These are phyloP conservation scores for Suhomyces panamericanus DNA, from an alignment of 1,139 yeast genomes.

Conservation along the genomic window DNA sequence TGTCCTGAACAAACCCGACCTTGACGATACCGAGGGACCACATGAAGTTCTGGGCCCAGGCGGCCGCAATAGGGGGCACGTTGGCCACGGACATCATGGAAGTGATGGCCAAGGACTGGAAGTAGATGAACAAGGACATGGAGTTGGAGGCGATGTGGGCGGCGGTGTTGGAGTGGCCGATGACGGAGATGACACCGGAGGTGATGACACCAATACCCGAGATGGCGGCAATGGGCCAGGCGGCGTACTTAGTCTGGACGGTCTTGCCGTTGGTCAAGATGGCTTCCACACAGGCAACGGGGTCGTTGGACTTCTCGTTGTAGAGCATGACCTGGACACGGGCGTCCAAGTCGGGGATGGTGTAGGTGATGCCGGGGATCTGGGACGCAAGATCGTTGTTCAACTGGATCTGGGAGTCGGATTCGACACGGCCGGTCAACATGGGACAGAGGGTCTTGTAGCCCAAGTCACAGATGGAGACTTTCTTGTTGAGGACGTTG, in stretches of 20 bases:
- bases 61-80: slow-evolving; percentile 96
- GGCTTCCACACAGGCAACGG: slow-evolving; percentile 93
- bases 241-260: slow-evolving; percentile 89
- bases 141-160: slow-evolving; percentile 97
- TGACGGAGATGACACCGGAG: slow-evolving; percentile 81
- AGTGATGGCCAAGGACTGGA: slow-evolving; percentile 90
- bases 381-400: slow-evolving; percentile 42
- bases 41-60: slow-evolving; percentile 96
- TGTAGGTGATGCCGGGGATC: slow-evolving; percentile 82
- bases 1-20: slow-evolving; percentile 77
- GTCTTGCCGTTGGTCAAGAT: slow-evolving; percentile 84
- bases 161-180: slow-evolving; percentile 91
- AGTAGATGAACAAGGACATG: slow-evolving; percentile 86
- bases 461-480: slow-evolving; percentile 62
- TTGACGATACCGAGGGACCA: slow-evolving; percentile 94
- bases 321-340: slow-evolving; percentile 74
- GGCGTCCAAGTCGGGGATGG: slow-evolving; percentile 94
- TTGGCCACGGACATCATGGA: slow-evolving; percentile 94
- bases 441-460: slow-evolving; percentile 73
- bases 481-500: slow-evolving; percentile 51
- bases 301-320: slow-evolving; percentile 42
- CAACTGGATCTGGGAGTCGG: slow-evolving; percentile 53
- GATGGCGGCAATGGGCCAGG: slow-evolving; percentile 96
- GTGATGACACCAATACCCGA: slow-evolving; percentile 85
- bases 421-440: slow-evolving; percentile 81